Evolutionary conservation across 495 filamentous ascomycete species (phyloP), one percentile per base, ranked within the genome.

Genomic region (Bryoglossum gracile): DNA sequence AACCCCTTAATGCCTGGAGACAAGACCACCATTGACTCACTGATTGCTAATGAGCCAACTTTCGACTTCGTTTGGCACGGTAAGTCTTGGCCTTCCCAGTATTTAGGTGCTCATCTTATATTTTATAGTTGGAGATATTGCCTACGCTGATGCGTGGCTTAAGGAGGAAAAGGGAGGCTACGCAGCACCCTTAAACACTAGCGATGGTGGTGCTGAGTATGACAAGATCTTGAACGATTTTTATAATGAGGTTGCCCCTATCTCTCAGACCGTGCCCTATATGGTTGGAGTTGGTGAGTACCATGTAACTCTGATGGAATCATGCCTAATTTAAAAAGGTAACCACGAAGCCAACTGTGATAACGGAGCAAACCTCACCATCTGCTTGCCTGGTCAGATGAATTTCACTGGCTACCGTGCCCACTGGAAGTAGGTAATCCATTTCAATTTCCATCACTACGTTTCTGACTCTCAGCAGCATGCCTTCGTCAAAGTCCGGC

Each of bases 331-430:
- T 19, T 35, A 13, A 3, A 3, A 17, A 51, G 72, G 72, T 1
- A 79, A 76, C 60, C 75, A 79, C 59, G 75, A 79, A 55, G 74
- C 74, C 5, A 69, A 70, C 50, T 79, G 75, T 30, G 58, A 62
- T 37, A 55, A 60, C 14, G 62, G 60, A 23, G 49, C 49, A 24
- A 53, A 36, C 8, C 38, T 44, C 22, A 38, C 38, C 18, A 67
- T 75, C 18, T 79, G 75, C 61, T 58, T 70, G 5, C 63, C 67
- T n/a, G 74, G 73, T 16, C 75, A 79, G 54, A 67, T 65, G 46
- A 77, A 77, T 57, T 77, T 77, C 43, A 77, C 74, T 14, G 74
- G 71, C 19, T 75, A 66, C 56, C 54, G 66, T 51, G 66, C 71
- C 36, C 72, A 68, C 14, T 50, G 25, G 28, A 46, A 46, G 43